Conservation (phyloP, 495 filamentous ascomycete genomes). For the Antarctomyces pellizariae region DNA sequence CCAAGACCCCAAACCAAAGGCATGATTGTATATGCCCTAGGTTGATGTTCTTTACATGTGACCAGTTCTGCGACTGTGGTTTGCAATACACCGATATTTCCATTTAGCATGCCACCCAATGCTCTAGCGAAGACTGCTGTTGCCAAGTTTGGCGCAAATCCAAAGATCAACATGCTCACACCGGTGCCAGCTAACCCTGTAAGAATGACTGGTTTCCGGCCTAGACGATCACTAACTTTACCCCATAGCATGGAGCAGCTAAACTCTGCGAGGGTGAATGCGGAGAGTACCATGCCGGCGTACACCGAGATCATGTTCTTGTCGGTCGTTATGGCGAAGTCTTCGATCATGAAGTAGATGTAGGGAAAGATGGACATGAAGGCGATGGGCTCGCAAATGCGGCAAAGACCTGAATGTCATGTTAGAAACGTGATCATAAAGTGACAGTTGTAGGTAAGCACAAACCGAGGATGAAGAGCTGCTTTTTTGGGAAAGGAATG, state of each 20-base stretch:
- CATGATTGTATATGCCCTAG: constrained; percentile 86
- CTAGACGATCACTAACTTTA: constrained; percentile 71
- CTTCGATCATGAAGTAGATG: constrained; percentile 91
- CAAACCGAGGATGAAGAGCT: constrained; percentile 59
- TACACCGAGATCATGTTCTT: constrained; percentile 70
- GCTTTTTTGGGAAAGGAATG: constrained; percentile 26
- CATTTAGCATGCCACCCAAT: constrained; percentile 78
- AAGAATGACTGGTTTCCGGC: constrained; percentile 78
- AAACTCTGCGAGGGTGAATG: constrained; percentile 92
- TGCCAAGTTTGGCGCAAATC: constrained; percentile 65
- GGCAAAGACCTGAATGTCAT: constrained; percentile 43
- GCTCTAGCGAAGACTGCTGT: constrained; percentile 74
- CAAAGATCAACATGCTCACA: constrained; percentile 82
- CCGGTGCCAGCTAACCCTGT: constrained; percentile 74
- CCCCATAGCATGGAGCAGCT: constrained; percentile 82
- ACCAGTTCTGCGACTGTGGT: constrained; percentile 88
- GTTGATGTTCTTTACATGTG: constrained; percentile 75
- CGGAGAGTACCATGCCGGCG: constrained; percentile 87
- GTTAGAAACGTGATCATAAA: no score
- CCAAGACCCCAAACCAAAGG: constrained; percentile 94
- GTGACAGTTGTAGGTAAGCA: no score
- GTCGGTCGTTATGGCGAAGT: constrained; percentile 52
- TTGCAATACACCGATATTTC: constrained; percentile 59
- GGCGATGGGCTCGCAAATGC: constrained; percentile 95
- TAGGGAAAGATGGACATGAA: constrained; percentile 99